Percentiles rank a stretch among this genome's conserved stretches.
Conservation (phyloP, 208 protist genomes). For the Phytomonas sp. region DNA sequence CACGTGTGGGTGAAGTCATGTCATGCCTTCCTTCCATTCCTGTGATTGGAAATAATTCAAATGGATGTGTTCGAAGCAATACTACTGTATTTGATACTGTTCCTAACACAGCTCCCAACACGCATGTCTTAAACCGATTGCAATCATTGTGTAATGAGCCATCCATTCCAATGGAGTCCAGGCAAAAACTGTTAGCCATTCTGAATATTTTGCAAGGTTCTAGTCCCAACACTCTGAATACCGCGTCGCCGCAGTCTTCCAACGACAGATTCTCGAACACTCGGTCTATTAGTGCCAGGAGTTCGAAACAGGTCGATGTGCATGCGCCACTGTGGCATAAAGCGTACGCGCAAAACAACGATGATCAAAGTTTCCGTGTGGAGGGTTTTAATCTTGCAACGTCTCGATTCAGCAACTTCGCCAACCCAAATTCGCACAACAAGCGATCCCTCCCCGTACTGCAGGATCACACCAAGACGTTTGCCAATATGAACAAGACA, state of each 20-base stretch:
- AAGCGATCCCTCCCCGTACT: slow-evolving; percentile 20
- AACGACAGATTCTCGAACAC: not conserved
- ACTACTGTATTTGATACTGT: not conserved
- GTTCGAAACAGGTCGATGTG: not conserved
- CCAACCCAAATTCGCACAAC: slow-evolving; percentile 10
- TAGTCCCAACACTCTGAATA: not conserved
- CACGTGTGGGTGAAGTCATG: not conserved
- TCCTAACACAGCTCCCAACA: not conserved
- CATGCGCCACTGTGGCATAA: not conserved
- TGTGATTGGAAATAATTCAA: not conserved
- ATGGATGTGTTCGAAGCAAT: not conserved
- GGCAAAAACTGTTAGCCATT: not conserved
- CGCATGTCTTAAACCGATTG: not conserved
- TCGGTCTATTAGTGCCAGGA: not conserved
- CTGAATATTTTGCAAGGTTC: not conserved
- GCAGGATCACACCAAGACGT: slow-evolving; percentile 57
- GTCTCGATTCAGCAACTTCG: not conserved
- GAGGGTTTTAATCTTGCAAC: not conserved
- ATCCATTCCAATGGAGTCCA: not conserved
- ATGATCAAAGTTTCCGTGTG: not conserved
- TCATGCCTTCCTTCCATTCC: slow-evolving; percentile 7
- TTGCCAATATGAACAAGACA: slow-evolving; percentile 58
- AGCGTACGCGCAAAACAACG: not conserved
- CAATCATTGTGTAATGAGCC: not conserved
- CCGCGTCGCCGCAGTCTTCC: not conserved